Percentiles rank a stretch among this genome's conserved stretches.
These are phyloP conservation scores for Zanthoxylum bungeanum DNA, from an alignment of 345 rosid species.

Conservation along the genomic window DNA sequence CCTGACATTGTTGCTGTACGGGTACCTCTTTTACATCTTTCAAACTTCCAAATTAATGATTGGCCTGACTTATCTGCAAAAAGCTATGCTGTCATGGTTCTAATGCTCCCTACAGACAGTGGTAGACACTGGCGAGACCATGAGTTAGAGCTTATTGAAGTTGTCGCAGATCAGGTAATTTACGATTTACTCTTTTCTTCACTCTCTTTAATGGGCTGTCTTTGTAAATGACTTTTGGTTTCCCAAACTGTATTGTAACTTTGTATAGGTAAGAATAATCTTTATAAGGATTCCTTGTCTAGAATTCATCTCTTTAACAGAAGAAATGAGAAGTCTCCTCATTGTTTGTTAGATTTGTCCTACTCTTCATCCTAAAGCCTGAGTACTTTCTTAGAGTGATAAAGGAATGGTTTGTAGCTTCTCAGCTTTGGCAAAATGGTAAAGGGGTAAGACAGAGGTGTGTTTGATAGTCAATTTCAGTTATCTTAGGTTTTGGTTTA, in stretches of 20 bases:
- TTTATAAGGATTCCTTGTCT: neutral
- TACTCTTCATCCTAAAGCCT: neutral
- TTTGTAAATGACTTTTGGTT: neutral
- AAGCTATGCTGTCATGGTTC: constrained; percentile 84
- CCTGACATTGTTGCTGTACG: constrained; percentile 94
- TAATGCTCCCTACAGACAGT: constrained; percentile 80
- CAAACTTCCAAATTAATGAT: constrained; percentile 78
- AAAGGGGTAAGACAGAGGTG: neutral
- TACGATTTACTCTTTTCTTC: constrained; percentile 13
- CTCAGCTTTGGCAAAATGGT: neutral
- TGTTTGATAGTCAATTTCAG: neutral
- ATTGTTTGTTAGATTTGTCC: neutral
- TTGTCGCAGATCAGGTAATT: constrained; percentile 89
- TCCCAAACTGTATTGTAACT: neutral
- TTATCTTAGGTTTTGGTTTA: neutral
- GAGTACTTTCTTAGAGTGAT: neutral
- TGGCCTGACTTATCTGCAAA: constrained; percentile 81
- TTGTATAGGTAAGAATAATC: neutral
- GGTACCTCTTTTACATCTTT: constrained; percentile 80
- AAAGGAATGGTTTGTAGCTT: neutral
- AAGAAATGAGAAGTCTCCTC: neutral
- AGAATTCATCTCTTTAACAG: neutral
- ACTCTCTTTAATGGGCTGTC: neutral
- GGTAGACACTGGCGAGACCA: constrained; percentile 89
- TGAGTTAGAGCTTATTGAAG: constrained; percentile 92